Base-by-base conservation (phyloP, 495 filamentous ascomycete genomes). In the Mytilinidion resinicola region DNA sequence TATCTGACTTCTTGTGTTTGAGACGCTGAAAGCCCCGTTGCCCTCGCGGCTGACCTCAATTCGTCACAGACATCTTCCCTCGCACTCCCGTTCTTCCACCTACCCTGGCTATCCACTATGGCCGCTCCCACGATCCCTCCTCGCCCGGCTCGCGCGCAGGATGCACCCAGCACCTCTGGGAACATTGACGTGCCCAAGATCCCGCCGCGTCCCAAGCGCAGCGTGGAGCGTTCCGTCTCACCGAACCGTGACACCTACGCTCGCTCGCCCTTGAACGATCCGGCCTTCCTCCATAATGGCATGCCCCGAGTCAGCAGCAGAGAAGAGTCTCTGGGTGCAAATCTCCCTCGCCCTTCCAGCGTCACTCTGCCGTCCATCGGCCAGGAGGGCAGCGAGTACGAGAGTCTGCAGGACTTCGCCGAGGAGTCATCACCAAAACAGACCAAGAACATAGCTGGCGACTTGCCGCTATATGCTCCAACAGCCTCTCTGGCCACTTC, bases 371-470 rank as follows among this genome's bases (percentile, higher is more conserved):
- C 91, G 17, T 87, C 88, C 1, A 77, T 95, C 53, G 91, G 91
- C 34, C 85, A 96, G 70, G 91, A 96, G 73, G 91, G 91, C 54
- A 83, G 77, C 57, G 91, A 96, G 74, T 96, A 96, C 71, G 88
- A 81, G 20, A 82, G 79, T 54, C 69, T 90, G 51, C 65, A 77
- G 55, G 72, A 80, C 35, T 67, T 72, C 12, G 50, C 50, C 14
- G 55, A 55, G 6, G 57, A 66, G 10, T 64, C 56, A 9, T 70
- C 74, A 17, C 78, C 83, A 7, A 75, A 84, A 57, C 84, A 93
- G 67, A 91, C 85, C 37, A 84, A 87, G 62, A 91, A 87, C 62
- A 77, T 95, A 47, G 85, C 81, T 63, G 83, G 82, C 55, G 88
- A 95, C 68, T 74, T 96, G 58, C 86, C 92, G 70, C 81, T 96